Evolutionary conservation across 2,329 filamentous ascomycete genomes (phyloP), one percentile per base, ranked within the genome.

Genomic region (Hymenoscyphus fraxineus): DNA sequence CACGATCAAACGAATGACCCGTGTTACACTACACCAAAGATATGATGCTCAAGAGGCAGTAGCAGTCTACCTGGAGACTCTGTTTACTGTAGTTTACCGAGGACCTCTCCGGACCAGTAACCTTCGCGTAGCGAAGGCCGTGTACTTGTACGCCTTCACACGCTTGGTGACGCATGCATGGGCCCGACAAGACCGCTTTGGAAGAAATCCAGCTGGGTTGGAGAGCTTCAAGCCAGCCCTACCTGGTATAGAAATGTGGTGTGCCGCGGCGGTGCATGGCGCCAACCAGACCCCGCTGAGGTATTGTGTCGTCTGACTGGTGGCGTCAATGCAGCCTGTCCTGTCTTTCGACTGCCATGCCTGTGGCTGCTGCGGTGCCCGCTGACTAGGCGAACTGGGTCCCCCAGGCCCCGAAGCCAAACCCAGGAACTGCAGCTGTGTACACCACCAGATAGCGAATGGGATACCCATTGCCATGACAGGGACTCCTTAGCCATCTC

Each of bases 191-290:
- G 44, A 51, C 44, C 44, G n/a, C 44, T 51, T 51, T 51, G 19
- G 41, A 44, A 16, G 5, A 44, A 19, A 22, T 27, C 44, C 44
- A 51, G 44, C 44, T 51, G 44, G 19, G n/a, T 51, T 51, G 6
- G 19, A 51, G 44, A 51, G 19, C n/a, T 51, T 51, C 44, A 59
- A 57, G 31, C 57, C 58, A 64, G 58, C 62, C 57, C 58, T 60
- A n/a, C n/a, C n/a, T n/a, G n/a, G n/a, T n/a, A 64, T 38, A 58
- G 56, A 32, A 19, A 64, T 60, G 6, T 51, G 40, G 56, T 61
- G 59, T 31, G 41, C 41, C 16, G 16, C 16, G 13, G 16, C n/a
- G 19, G 56, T 16, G 44, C 51, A 54, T 39, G 61, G 61, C 59
- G 59, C 47, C 47, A 61, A 55, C n/a, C 44, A 55, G 7, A 44